Conservation (phyloP, 441 rosid genomes). For the Corymbia citriodora region DNA sequence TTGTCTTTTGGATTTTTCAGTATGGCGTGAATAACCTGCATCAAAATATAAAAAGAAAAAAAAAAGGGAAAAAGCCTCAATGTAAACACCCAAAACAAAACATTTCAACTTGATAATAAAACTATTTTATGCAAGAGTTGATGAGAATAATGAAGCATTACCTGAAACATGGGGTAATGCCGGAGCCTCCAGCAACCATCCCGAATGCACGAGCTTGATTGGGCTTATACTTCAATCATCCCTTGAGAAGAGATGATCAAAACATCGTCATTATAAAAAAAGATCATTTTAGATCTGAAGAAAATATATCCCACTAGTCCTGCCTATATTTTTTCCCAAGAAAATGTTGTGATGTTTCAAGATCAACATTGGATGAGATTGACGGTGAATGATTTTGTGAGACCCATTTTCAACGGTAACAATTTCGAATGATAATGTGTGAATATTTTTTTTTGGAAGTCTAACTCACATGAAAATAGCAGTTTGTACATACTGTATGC, state of each 20-base stretch:
- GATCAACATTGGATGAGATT: background rate
- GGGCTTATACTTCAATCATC: conserved; percentile 10
- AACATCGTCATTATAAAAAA: background rate
- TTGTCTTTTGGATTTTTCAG: conserved; percentile 16
- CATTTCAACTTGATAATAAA: background rate
- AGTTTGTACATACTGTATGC: background rate
- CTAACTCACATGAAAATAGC: background rate
- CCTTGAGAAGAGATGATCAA: conserved; percentile 2
- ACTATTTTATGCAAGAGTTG: background rate
- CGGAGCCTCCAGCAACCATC: conserved; percentile 18
- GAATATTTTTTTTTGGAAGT: background rate
- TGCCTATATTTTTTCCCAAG: background rate
- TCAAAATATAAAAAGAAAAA: background rate
- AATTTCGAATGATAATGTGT: accelerated
- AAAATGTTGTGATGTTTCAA: background rate
- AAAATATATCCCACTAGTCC: background rate
- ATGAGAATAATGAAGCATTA: background rate
- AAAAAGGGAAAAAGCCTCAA: accelerated
- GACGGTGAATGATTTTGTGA: background rate
- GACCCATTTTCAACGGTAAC: background rate
- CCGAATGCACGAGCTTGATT: conserved; percentile 8
- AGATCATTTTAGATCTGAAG: background rate
- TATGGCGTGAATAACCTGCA: conserved; percentile 11
- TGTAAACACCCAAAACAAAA: background rate
- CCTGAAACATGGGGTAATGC: conserved; percentile 23